Base-by-base conservation (phyloP, 1,284 basidiomycete species). In the Cryptococcus sp. region DNA sequence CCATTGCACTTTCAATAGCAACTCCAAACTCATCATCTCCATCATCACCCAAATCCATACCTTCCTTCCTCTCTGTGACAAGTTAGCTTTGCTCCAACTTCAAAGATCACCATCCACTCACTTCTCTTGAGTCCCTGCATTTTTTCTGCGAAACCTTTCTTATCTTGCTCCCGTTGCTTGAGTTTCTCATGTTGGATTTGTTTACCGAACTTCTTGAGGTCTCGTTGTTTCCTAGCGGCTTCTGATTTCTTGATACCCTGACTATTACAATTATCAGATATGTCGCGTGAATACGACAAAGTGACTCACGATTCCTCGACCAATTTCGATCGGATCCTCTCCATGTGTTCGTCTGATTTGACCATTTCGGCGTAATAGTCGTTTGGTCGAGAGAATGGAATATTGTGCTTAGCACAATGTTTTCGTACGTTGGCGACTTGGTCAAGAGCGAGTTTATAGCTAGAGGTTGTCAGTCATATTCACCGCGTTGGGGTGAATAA, bases 341-440 rank as follows among this genome's bases (percentile, higher is more conserved):
- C 93, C 96, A 98, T 98, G 79, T 98, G 96, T 30, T 90, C 82
- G 70, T 98, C 96, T 32, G 87, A 88, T 79, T 98, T 98, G 68
- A 98, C 88, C 95, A 98, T 98, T 79, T 98, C 95, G 23, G 95
- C 95, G 68, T 97, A 98, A 76, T 93, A 98, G 79, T 98, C 96
- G 0, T 83, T 67, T 0, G 95, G 95, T n/a, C 96, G 87, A 8
- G 88, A 87, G 78, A 97, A 98, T 1, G 91, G 86, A 61, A 95
- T 82, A 45, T 78, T 77, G 46, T 83, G 81, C 67, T 88, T 86
- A 36, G 81, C 76, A 47, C 90, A 90, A 34, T 90, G 84, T 23
- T 82, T 73, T 49, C 85, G 86, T 0, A 92, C 93, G 42, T 82
- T 77, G 49, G 87, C 83, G 8, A 89, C 91, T 36, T 86, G 80